Base-by-base conservation (phyloP, 192 early-diverging fungal genomes). In the Coemansia sp. region DNA sequence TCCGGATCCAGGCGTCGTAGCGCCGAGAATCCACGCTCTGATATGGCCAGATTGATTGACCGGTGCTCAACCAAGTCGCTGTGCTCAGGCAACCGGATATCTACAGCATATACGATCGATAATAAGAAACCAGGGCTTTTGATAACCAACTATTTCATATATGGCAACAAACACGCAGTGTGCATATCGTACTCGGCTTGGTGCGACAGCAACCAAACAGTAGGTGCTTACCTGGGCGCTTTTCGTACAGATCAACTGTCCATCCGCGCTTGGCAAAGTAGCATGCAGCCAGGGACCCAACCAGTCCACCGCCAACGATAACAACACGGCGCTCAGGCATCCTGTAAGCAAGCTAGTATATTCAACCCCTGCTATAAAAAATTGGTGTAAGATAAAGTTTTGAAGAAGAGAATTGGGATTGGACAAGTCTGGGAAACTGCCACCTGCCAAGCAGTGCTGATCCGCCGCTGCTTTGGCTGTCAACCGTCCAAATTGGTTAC, bases 21-120 rank as follows among this genome's bases (percentile, higher is more conserved):
- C 18, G 93, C 94, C 19, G 88, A 86, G 26, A 98, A 71, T 13
- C 94, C 96, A 35, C 96, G 87, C 55, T 83, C 82, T 0, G 93
- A 95, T 9, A 98, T 83, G 6, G 96, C 96, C 71, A 98, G 71
- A 62, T 98, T 98, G 70, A 98, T 98, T 10, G 94, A 95, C 49
- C 89, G 85, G 57, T 91, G 84, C 65, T 73, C 79, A 55, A 83
- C 68, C 27, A 69, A 69, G 24, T 61, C 61, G 56, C 78, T 74
- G 54, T 87, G 78, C 59, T 87, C 85, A 0, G 85, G 86, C 52
- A 85, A 47, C 35, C 90, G 75, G 80, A 87, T 83, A 45, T 90
- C 90, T 78, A 72, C 85, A 49, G 47, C 19, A 54, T 6, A 9
- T 10, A 23, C 13, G 11, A 20, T 20, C 52, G 13, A 32, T 32